Evolutionary conservation across 768 basidiomycete genomes (phyloP).

Genomic region (Hypsizygus marmoreus): DNA sequence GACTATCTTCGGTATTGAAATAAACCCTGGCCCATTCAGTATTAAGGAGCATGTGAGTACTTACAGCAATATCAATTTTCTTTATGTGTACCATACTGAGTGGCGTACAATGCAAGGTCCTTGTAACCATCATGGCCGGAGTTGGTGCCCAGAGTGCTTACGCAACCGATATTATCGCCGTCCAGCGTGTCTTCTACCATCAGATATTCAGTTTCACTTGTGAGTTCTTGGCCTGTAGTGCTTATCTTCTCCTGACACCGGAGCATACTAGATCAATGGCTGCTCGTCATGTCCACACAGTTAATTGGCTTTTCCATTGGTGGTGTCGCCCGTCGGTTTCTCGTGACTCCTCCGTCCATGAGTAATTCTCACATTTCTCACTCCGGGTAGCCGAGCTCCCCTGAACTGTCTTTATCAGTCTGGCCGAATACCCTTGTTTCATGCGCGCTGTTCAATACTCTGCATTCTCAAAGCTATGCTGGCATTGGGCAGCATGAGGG

Average conservation of each 20-base stretch:
- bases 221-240: constrained; percentile 17
- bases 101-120: constrained; percentile 36
- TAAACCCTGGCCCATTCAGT: constrained; percentile 76
- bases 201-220: constrained; percentile 55
- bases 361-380: constrained; percentile 34
- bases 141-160: constrained; percentile 58
- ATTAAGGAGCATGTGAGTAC: constrained; percentile 63
- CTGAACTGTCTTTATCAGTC: constrained; percentile 37
- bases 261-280: constrained; percentile 48
- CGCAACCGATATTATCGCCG: constrained; percentile 73
- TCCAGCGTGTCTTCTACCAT: constrained; percentile 70
- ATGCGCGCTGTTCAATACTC: constrained; percentile 73
- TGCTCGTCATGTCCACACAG: constrained; percentile 72
- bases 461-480: constrained; percentile 62
- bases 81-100: background rate
- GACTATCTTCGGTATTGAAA: constrained; percentile 55
- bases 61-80: background rate
- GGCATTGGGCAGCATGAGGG: constrained; percentile 57
- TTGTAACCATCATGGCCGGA: constrained; percentile 69
- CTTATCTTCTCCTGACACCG: background rate
- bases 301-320: constrained; percentile 61
- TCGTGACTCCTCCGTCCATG: constrained; percentile 67
- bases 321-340: constrained; percentile 62
- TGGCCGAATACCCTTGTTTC: constrained; percentile 75
- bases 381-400: background rate